Evolutionary conservation across 768 basidiomycete genomes (phyloP).

Genomic region (Tylopilus balloui): DNA sequence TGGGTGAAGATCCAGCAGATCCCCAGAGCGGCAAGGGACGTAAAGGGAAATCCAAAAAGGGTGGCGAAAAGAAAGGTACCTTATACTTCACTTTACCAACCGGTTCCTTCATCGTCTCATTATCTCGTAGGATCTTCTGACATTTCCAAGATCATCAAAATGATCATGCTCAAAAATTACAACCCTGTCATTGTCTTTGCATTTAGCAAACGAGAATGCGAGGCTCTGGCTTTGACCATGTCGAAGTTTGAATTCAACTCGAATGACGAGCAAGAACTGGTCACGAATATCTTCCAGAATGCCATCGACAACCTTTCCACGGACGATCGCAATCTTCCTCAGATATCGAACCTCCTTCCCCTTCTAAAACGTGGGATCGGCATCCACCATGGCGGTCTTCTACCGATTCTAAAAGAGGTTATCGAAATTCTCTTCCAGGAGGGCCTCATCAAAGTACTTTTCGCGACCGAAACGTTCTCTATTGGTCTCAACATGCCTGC

Average conservation of each 20-base stretch:
- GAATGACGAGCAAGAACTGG: constrained; percentile 84
- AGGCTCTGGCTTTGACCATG: constrained; percentile 83
- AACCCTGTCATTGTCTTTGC: constrained; percentile 98
- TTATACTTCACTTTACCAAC: background rate
- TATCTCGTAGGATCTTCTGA: constrained; percentile 70
- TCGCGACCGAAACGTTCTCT: constrained; percentile 98
- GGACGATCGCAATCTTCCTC: constrained; percentile 86
- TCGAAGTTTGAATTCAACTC: constrained; percentile 96
- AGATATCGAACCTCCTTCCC: constrained; percentile 89
- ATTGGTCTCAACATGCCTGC: constrained; percentile 99
- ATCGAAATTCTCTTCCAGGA: constrained; percentile 99
- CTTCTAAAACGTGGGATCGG: constrained; percentile 93
- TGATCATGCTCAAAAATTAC: constrained; percentile 97
- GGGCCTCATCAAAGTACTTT: constrained; percentile 94
- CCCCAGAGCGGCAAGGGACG: constrained; percentile 76
- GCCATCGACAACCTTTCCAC: constrained; percentile 85
- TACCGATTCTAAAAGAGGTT: constrained; percentile 97
- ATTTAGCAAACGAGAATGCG: constrained; percentile 97
- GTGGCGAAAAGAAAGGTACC: constrained; percentile 86
- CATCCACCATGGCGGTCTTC: constrained; percentile 95
- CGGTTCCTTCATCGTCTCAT: background rate
- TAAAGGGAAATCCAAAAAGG: constrained; percentile 92
- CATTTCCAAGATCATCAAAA: constrained; percentile 95
- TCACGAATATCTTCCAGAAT: constrained; percentile 87
- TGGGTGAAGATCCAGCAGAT: constrained; percentile 91